phyloP scores from a whole-genome alignment of 768 basidiomycete genomes.

The Lentinula raphanica region DNA sequence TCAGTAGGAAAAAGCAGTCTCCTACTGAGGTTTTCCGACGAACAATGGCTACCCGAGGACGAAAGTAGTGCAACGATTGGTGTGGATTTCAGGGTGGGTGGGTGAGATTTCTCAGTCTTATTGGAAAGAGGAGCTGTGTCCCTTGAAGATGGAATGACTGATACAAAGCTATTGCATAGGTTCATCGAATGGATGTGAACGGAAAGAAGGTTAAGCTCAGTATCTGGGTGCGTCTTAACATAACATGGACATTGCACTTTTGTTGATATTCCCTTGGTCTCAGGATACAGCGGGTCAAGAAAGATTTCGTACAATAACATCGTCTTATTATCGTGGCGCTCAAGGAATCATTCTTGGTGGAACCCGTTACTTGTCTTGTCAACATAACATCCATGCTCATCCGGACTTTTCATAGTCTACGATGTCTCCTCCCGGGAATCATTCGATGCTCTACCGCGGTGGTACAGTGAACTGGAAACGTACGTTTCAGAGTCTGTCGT shows the following conservation, averaged over 20 bases:
- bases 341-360: constrained; percentile 76
- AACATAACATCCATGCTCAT: neutral
- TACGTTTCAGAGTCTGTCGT: constrained; percentile 84
- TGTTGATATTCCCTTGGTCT: neutral
- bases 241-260: neutral
- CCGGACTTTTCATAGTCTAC: constrained; percentile 67
- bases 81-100: constrained; percentile 76
- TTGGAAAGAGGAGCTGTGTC: neutral
- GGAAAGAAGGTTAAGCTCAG: constrained; percentile 87
- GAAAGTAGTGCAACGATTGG: constrained; percentile 83
- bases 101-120: neutral
- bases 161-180: constrained; percentile 37
- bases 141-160: neutral
- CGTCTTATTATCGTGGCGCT: constrained; percentile 89
- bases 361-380: constrained; percentile 7
- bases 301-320: constrained; percentile 92
- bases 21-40: constrained; percentile 91
- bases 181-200: constrained; percentile 83
- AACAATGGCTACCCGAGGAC: constrained; percentile 90
- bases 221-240: constrained; percentile 77
- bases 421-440: constrained; percentile 91
- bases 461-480: constrained; percentile 91
- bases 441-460: constrained; percentile 89
- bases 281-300: constrained; percentile 97
- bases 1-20: constrained; percentile 93